Evolutionary conservation across 768 basidiomycete genomes (phyloP).

Genomic region (Pholiota conissans): DNA sequence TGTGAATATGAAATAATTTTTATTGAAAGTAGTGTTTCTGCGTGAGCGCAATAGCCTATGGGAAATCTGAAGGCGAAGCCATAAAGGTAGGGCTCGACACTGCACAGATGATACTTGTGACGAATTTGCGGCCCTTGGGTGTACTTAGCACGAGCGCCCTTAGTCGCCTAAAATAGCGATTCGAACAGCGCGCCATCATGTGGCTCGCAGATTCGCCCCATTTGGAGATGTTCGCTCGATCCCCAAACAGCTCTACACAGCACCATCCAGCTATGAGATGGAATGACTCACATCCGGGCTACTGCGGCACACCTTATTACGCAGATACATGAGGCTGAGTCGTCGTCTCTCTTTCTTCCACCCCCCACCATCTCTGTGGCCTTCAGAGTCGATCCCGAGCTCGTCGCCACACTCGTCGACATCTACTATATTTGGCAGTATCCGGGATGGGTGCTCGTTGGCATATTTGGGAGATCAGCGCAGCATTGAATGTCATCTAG

Average conservation of each 20-base stretch:
- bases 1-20: no score
- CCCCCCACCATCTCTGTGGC: neutral
- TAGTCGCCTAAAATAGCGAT: no score
- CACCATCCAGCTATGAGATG: slow-evolving; percentile 10
- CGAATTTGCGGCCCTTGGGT: no score
- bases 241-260: slow-evolving; percentile 7
- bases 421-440: neutral
- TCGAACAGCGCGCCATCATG: no score
- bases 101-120: no score
- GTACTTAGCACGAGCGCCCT: no score
- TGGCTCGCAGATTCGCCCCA: neutral
- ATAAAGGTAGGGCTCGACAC: no score
- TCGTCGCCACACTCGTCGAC: neutral
- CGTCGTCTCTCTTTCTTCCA: neutral
- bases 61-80: no score
- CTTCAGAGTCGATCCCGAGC: neutral
- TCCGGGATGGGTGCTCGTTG: no score
- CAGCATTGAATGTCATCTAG: neutral
- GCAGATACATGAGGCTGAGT: neutral
- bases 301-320: slow-evolving; percentile 7
- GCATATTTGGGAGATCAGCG: neutral
- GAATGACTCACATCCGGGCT: slow-evolving; percentile 16
- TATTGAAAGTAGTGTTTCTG: no score
- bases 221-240: slow-evolving; percentile 5
- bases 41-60: no score